Base-by-base conservation (phyloP, 169 alveolate species). In the Cryptosporidium ubiquitum region DNA sequence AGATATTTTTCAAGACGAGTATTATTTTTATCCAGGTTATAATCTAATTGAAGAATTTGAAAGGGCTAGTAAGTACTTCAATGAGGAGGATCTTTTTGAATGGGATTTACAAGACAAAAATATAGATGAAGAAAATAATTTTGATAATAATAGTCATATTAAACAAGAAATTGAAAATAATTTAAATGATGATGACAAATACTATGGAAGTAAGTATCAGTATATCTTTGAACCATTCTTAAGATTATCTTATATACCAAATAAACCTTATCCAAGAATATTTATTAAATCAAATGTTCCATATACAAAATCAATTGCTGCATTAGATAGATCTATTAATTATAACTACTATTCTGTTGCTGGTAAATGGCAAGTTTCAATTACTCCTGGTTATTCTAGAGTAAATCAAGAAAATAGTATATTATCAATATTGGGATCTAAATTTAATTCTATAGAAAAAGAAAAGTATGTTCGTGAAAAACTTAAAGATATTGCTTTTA, bases 191-290 rank as follows among this genome's bases (percentile, higher is more conserved):
- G 51, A 20, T 5, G 52, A 35, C 16, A 26, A 33, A 7, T 14
- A 66, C 12, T 66, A 37, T 26, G 44, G 7, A 66, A 37, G 9
- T 33, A 66, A 66, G 16, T 37, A 66, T 33, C 44, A 66, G 12
- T 37, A 0, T 66, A 33, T 26, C 29, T 66, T 73, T 26, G 42
- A 31, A 7, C 85, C 85, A 51, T 73, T 55, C 42, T 20, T 73
- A n/a, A 73, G 85, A 57, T 39, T 73, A 7, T 52, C 85, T 5
- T 73, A 73, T 23, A 55, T 55, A 7, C 29, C 69, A 33, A 39
- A 57, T n/a, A 73, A 73, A 31, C 85, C 85, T 12, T 73, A 73
- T 57, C 85, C 85, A 35, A 73, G 70, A 57, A 20, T 73, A 55
- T 73, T 55, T 73, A 29, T 73, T 4, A 52, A 58, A 18, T 37